Conservation (phyloP, 768 basidiomycete genomes). For the Lenzites betulinus region DNA sequence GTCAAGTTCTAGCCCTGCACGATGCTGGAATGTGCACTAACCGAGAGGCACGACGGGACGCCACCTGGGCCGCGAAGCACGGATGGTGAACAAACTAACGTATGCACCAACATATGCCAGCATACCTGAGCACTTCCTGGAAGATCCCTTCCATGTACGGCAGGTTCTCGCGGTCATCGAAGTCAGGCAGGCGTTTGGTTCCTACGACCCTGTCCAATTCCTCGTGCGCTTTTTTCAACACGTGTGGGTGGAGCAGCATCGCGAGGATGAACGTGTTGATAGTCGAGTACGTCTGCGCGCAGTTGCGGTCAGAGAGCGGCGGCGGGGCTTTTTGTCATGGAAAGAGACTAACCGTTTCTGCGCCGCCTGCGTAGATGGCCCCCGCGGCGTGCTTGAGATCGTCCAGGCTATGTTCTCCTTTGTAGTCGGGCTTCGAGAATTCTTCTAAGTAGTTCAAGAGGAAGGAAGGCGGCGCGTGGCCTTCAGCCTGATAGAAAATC, state of each 20-base stretch:
- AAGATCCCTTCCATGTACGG: slow-evolving; percentile 20
- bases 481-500: not conserved
- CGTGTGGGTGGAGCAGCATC: slow-evolving; percentile 19
- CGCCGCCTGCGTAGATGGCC: slow-evolving; percentile 18
- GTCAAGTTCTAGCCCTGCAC: not conserved
- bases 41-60: slow-evolving; percentile 5
- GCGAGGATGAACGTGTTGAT: slow-evolving; percentile 22
- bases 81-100: not conserved
- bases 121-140: slow-evolving; percentile 15
- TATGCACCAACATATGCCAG: not conserved
- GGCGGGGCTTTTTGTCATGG: not conserved
- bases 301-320: not conserved
- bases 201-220: slow-evolving; percentile 17
- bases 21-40: not conserved
- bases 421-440: slow-evolving; percentile 17
- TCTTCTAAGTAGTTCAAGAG: slow-evolving; percentile 15
- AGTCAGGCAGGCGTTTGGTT: slow-evolving; percentile 15
- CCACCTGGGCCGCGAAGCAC: not conserved
- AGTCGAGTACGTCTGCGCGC: slow-evolving; percentile 18
- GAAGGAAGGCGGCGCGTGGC: slow-evolving; percentile 16
- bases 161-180: slow-evolving; percentile 19
- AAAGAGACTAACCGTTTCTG: slow-evolving; percentile 9
- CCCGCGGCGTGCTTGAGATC: slow-evolving; percentile 19
- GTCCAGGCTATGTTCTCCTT: slow-evolving; percentile 17
- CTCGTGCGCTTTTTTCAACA: slow-evolving; percentile 15